Evolutionary conservation across 441 rosid species (phyloP).

Genomic region (Syzygium malaccense): DNA sequence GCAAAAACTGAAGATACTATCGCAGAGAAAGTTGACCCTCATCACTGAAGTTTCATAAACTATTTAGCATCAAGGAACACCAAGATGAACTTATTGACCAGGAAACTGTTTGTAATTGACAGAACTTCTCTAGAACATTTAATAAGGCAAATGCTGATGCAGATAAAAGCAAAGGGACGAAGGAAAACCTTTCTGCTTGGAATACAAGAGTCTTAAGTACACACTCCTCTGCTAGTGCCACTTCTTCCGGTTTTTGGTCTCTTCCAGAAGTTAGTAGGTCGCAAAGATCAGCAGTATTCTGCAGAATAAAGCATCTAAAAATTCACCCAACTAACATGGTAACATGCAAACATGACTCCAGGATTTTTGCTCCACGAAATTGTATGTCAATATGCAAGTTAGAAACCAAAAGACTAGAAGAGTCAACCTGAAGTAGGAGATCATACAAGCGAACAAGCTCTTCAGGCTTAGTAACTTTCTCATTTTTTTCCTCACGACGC

Average conservation of each 20-base stretch:
- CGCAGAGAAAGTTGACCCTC: not conserved
- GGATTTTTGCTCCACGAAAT: not conserved
- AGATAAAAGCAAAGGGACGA: not conserved
- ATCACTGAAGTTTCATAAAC: not conserved
- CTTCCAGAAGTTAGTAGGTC: slow-evolving; percentile 97
- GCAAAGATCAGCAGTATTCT: slow-evolving; percentile 93
- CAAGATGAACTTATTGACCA: not conserved
- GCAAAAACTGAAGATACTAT: not conserved
- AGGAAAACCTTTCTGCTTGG: slow-evolving; percentile 72
- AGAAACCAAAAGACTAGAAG: not conserved
- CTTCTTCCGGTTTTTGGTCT: slow-evolving; percentile 88
- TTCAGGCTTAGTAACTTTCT: slow-evolving; percentile 88
- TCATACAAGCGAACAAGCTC: slow-evolving; percentile 96
- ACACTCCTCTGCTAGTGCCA: slow-evolving; percentile 79
- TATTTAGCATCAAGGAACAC: not conserved
- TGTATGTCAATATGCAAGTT: not conserved
- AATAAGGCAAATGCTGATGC: not conserved
- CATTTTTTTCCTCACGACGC: slow-evolving; percentile 87
- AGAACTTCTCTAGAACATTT: not conserved
- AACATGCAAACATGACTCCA: not conserved
- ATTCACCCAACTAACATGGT: slow-evolving; percentile 4
- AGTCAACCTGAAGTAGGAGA: slow-evolving; percentile 76
- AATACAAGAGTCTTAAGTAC: slow-evolving; percentile 62
- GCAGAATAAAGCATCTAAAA: slow-evolving; percentile 21
- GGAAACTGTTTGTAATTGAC: not conserved